Base-by-base conservation (phyloP, 2,329 filamentous ascomycete genomes). In the Xylariaceae sp. region DNA sequence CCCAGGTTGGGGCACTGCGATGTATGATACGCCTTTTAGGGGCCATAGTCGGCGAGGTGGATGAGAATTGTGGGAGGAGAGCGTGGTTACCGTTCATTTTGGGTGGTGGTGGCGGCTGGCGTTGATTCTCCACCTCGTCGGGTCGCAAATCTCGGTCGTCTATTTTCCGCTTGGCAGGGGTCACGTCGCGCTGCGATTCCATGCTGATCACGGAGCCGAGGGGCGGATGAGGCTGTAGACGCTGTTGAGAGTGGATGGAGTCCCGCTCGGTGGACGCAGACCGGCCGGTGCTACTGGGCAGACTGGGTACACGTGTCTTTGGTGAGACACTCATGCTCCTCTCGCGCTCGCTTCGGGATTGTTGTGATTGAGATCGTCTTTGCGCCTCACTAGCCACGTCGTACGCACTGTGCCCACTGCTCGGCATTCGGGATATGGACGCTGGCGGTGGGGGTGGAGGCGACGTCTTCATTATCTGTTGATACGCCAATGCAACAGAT, bases 271-370 rank as follows among this genome's bases (percentile, higher is more conserved):
- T 60, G 22, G 64, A 63, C 8, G 59, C 53, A 37, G 63, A 56
- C 46, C 64, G 63, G 49, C 64, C 58, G 18, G 59, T 55, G 58
- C 63, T 68, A 52, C 62, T 65, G 36, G 67, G 65, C 36, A 81
- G 65, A 61, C 78, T 81, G 37, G 77, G 73, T 15, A 85, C 73
- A 58, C 80, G 77, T 34, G 88, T 90, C 72, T 89, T 91, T 29
- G 89, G 89, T 67, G 88, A 92, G 47, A 92, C 83, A 65, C 87
- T 92, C 49, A 87, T 70, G 67, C 85, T 89, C 47, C 80, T 76
- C 57, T 88, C 87, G 63, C 86, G 80, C 51, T 89, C 86, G 59
- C 78, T 78, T 45, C 78, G 76, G 42, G 78, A 77, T 54, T 77
- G 74, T 46, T 78, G 76, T 41, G 79, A 78, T 54, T 78, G 74